phyloP scores from a whole-genome alignment of 768 basidiomycete species.

The Multifurca ochricompacta region DNA sequence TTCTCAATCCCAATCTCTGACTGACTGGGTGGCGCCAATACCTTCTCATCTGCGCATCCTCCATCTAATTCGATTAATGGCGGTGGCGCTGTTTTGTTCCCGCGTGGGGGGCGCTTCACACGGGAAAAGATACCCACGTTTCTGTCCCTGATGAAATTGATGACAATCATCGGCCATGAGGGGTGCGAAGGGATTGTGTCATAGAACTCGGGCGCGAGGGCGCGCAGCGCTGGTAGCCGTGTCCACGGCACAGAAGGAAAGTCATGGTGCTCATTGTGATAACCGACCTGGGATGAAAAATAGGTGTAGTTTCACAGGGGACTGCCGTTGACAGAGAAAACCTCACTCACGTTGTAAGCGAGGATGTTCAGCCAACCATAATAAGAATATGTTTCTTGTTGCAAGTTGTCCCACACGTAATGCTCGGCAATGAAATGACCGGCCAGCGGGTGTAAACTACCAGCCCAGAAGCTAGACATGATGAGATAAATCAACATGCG shows the following conservation, averaged over 20 bases:
- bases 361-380: conserved; percentile 87
- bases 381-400: conserved; percentile 96
- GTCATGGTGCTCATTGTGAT: conserved; percentile 99
- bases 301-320: conserved; percentile 9
- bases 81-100: background rate
- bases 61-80: conserved; percentile 16
- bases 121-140: conserved; percentile 86
- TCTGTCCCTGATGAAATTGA: conserved; percentile 88
- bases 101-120: conserved; percentile 50
- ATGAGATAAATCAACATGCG: conserved; percentile 72
- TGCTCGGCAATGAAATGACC: conserved; percentile 99
- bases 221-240: conserved; percentile 71
- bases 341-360: conserved; percentile 77
- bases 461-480: conserved; percentile 91
- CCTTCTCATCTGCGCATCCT: conserved; percentile 18
- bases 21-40: background rate
- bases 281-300: conserved; percentile 67
- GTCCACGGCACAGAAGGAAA: conserved; percentile 98
- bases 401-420: conserved; percentile 86
- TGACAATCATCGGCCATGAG: conserved; percentile 90
- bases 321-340: background rate
- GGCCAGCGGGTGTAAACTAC: conserved; percentile 90
- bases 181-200: conserved; percentile 80
- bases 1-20: background rate
- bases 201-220: conserved; percentile 88